A percentile compares a stretch with the other conserved stretches of the same genome.
These are phyloP conservation scores for Neonothopanus nambi DNA, from an alignment of 1,284 basidiomycete species.

Conservation along the genomic window DNA sequence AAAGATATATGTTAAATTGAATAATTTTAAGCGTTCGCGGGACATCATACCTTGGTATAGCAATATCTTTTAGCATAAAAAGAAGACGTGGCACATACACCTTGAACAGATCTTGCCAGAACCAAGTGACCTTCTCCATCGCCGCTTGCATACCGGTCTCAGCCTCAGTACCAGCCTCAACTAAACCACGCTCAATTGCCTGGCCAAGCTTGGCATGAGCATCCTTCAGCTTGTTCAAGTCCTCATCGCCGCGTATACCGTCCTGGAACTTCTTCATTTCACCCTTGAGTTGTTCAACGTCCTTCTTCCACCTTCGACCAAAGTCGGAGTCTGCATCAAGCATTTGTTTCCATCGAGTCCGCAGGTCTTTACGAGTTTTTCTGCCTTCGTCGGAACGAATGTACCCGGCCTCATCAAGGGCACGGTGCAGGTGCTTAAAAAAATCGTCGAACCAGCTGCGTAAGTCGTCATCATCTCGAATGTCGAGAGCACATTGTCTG, in stretches of 20 bases:
- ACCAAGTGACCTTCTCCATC: conserved; percentile 62
- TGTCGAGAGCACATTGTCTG: conserved; percentile 39
- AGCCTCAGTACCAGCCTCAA: conserved; percentile 35
- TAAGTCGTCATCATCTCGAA: conserved; percentile 46
- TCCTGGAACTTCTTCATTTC: conserved; percentile 45
- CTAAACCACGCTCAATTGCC: conserved; percentile 47
- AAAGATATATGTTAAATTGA: background rate
- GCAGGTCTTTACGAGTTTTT: conserved; percentile 43
- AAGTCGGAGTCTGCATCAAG: conserved; percentile 42
- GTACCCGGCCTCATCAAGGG: conserved; percentile 51
- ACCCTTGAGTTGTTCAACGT: conserved; percentile 42
- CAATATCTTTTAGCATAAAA: conserved; percentile 50
- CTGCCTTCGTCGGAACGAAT: conserved; percentile 49
- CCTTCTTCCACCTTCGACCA: conserved; percentile 50
- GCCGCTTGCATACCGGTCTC: conserved; percentile 47
- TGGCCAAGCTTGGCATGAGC: conserved; percentile 48
- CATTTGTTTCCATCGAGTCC: conserved; percentile 48
- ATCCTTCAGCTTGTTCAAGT: conserved; percentile 42
- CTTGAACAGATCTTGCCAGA: conserved; percentile 72
- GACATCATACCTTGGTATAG: conserved; percentile 59
- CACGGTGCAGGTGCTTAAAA: conserved; percentile 43
- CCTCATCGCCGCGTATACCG: conserved; percentile 47
- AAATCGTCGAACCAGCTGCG: conserved; percentile 51
- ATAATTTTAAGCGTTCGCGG: too few relatives aligned
- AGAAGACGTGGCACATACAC: conserved; percentile 59